A percentile compares a stretch with the other conserved stretches of the same genome.
Evolutionary conservation across 768 basidiomycete species (phyloP).

Genomic region (Tremella mesenterica): DNA sequence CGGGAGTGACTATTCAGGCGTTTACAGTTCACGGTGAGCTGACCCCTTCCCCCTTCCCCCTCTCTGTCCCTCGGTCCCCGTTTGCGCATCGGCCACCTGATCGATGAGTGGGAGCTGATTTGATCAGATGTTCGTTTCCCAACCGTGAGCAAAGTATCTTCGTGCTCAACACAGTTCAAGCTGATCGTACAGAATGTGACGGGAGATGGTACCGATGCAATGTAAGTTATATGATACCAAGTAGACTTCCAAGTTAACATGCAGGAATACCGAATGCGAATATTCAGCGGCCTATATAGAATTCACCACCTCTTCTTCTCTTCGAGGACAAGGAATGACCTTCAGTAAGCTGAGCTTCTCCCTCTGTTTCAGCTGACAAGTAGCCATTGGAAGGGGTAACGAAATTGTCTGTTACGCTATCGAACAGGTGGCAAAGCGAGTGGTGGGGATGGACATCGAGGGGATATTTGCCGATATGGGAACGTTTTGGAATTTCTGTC

Average conservation of each 20-base stretch:
- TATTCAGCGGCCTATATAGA: slow-evolving; percentile 88
- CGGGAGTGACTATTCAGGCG: slow-evolving; percentile 32
- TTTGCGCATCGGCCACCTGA: background rate
- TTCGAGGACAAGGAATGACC: slow-evolving; percentile 59
- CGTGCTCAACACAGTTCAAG: background rate
- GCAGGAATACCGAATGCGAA: slow-evolving; percentile 88
- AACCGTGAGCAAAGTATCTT: slow-evolving; percentile 48
- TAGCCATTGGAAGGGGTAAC: slow-evolving; percentile 60
- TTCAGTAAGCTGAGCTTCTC: slow-evolving; percentile 28
- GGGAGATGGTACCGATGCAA: slow-evolving; percentile 89
- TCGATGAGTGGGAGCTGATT: background rate
- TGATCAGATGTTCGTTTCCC: slow-evolving; percentile 76
- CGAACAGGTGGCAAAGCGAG: slow-evolving; percentile 64
- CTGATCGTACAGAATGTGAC: slow-evolving; percentile 53
- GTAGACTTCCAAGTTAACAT: background rate
- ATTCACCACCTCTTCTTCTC: slow-evolving; percentile 59
- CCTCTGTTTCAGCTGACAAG: background rate
- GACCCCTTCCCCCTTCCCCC: background rate
- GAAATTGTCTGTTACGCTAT: slow-evolving; percentile 86
- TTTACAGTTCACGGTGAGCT: slow-evolving; percentile 44
- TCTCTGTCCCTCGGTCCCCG: slow-evolving; percentile 1
- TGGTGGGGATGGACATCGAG: slow-evolving; percentile 73
- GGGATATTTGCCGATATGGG: slow-evolving; percentile 84
- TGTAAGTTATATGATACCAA: slow-evolving; percentile 49
- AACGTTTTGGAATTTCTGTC: slow-evolving; percentile 67